Evolutionary conservation across 306 rosid genomes (phyloP).

Genomic region (Begonia peltatifolia): DNA sequence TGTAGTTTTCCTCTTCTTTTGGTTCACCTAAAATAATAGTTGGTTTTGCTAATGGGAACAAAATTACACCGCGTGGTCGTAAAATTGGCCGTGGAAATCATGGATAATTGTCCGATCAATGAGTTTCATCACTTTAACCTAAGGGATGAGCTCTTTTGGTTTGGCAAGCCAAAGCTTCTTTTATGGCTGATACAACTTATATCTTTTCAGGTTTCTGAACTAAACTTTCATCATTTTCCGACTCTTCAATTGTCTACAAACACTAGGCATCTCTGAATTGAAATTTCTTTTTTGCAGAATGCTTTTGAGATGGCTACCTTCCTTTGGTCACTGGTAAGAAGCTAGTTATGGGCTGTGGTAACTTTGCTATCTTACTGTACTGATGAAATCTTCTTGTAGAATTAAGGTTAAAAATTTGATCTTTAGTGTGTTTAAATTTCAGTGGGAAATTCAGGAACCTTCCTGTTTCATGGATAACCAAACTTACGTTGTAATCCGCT

Average conservation of each 20-base stretch:
- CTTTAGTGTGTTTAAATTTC: constrained; percentile 8
- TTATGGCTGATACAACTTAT: constrained; percentile 57
- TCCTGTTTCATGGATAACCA: constrained; percentile 81
- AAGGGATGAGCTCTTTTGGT: constrained; percentile 89
- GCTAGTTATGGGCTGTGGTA: background rate
- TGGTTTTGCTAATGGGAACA: constrained; percentile 72
- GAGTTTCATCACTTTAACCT: constrained; percentile 36
- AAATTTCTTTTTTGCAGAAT: constrained; percentile 40
- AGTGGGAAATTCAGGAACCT: constrained; percentile 77
- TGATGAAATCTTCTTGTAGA: background rate
- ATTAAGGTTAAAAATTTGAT: background rate
- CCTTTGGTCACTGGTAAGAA: constrained; percentile 87
- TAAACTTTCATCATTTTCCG: background rate
- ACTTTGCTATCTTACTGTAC: background rate
- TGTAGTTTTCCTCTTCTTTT: constrained; percentile 1
- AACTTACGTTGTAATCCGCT: constrained; percentile 39
- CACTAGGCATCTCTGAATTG: constrained; percentile 1
- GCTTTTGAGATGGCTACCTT: constrained; percentile 94
- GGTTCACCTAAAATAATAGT: constrained; percentile 21
- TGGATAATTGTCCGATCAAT: constrained; percentile 25
- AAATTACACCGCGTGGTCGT: constrained; percentile 80
- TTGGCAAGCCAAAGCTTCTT: constrained; percentile 71
- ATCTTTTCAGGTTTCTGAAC: constrained; percentile 54
- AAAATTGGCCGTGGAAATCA: constrained; percentile 70
- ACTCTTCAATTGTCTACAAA: background rate